Evolutionary conservation across 2,329 filamentous ascomycete genomes (phyloP), one percentile per base, ranked within the genome.

Genomic region (Beauveria rudraprayagi): DNA sequence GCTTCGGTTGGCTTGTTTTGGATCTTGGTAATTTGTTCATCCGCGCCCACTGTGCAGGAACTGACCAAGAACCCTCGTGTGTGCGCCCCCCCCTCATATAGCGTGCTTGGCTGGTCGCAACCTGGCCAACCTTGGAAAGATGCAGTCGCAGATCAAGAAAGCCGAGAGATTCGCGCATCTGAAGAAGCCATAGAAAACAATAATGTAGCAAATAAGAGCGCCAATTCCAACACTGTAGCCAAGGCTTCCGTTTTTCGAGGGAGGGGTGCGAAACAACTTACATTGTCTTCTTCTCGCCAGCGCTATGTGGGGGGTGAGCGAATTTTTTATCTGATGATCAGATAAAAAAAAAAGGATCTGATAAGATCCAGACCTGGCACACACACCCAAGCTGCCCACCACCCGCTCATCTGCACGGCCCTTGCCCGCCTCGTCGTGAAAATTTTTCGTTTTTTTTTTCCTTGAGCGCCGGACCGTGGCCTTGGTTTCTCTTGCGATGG

Each of bases 281-380:
- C 51, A 59, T 51, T 59, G 56, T 46, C 26, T 19, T 51, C 61
- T 43, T 9, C n/a, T 11, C 19, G 26, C 62, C 48, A 61, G 60
- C 62, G 55, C 61, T 58, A 59, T 64, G 70, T 72, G 72, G 70
- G 67, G 70, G 70, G 28, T 73, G 75, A 75, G 75, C 71, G 71
- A 73, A 72, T 75, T 63, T 37, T 61, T 63, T 78, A 80, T 80
- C 78, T 77, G 78, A 80, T 80, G 72, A 81, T 82, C 79, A 78
- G 79, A 81, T 81, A 80, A 80, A 78, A 70, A 60, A 22, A 65
- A 61, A 59, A 67, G 71, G 70, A 74, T 74, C 72, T 68, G 72
- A 75, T 74, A 75, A 75, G 71, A 75, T 74, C 69, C 67, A 67
- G 55, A 54, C 56, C 61, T 51, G 50, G 48, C 26, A 37, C 30